These are phyloP conservation scores for Talaromyces pinophilus DNA, from an alignment of 2,329 filamentous ascomycete genomes.

Conservation along the genomic window DNA sequence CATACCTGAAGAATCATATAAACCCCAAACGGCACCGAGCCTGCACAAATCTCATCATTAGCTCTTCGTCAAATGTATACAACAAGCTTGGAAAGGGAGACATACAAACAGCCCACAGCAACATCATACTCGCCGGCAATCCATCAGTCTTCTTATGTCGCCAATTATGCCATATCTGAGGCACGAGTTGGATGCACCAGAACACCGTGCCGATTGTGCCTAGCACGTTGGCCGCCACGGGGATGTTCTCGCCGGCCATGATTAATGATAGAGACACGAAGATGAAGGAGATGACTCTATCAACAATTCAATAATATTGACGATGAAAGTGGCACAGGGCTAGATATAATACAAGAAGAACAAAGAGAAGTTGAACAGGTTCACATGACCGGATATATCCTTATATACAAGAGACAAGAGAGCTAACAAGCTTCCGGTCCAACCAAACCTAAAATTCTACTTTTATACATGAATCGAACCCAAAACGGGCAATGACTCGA, in stretches of 20 bases:
- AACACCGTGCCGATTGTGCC: conserved; percentile 46
- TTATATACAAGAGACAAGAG: not conserved
- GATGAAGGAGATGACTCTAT: not conserved
- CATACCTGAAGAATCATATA: conserved; percentile 54
- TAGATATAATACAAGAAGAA: not conserved
- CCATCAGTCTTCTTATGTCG: conserved; percentile 62
- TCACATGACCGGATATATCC: not conserved
- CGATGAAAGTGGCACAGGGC: not conserved
- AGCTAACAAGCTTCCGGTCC: not conserved
- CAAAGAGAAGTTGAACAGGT: not conserved
- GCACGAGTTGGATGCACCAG: conserved; percentile 44
- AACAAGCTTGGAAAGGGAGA: not conserved
- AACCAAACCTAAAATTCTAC: not conserved
- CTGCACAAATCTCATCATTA: conserved; percentile 26
- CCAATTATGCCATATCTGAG: conserved; percentile 64
- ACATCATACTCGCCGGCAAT: conserved; percentile 61
- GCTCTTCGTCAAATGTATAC: not conserved
- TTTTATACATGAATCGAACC: conserved; percentile 3
- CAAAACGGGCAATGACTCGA: conserved; percentile 11
- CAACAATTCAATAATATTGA: not conserved
- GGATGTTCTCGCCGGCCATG: conserved; percentile 31
- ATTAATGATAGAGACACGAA: conserved; percentile 1
- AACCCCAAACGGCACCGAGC: conserved; percentile 53
- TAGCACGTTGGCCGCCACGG: conserved; percentile 40
- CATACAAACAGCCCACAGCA: conserved; percentile 61